A percentile compares a stretch with the other conserved stretches of the same genome.
These are phyloP conservation scores for Mycena venus DNA, from an alignment of 768 basidiomycete species.

Conservation along the genomic window DNA sequence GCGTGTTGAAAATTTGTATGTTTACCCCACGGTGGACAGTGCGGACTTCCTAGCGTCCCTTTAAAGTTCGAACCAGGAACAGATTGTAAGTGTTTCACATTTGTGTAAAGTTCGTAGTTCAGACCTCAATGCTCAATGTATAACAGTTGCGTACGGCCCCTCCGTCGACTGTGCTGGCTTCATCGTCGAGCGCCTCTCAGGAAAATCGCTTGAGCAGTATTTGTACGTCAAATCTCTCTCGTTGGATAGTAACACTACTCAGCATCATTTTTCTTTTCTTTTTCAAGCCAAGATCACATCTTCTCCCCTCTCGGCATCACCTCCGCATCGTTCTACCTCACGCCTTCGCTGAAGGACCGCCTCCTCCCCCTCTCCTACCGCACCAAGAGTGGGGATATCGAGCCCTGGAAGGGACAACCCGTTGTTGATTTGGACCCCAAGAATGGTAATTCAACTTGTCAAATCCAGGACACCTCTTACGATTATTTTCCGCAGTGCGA, in stretches of 20 bases:
- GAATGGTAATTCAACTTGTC: neutral
- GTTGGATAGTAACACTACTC: no score
- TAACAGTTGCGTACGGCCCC: constrained; percentile 38
- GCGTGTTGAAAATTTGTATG: no score
- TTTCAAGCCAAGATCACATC: constrained; percentile 37
- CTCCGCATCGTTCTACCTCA: constrained; percentile 38
- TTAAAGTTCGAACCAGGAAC: constrained; percentile 46
- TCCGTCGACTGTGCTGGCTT: constrained; percentile 41
- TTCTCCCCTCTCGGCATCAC: constrained; percentile 37
- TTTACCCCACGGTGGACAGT: no score
- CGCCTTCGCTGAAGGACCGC: constrained; percentile 30
- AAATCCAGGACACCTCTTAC: neutral
- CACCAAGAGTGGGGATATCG: constrained; percentile 21
- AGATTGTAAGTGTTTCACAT: neutral
- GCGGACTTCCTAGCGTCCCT: constrained; percentile 39
- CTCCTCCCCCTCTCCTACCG: constrained; percentile 29
- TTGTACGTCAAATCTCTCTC: no score
- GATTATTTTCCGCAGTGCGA: neutral
- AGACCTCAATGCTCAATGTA: no score
- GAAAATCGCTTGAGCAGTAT: constrained; percentile 44
- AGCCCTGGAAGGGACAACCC: constrained; percentile 21
- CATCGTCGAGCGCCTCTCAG: constrained; percentile 42
- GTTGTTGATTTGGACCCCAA: constrained; percentile 29
- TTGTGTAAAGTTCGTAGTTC: neutral
- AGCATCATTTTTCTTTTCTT: no score